Base-by-base conservation (phyloP, 768 basidiomycete genomes). In the Russula earlei region DNA sequence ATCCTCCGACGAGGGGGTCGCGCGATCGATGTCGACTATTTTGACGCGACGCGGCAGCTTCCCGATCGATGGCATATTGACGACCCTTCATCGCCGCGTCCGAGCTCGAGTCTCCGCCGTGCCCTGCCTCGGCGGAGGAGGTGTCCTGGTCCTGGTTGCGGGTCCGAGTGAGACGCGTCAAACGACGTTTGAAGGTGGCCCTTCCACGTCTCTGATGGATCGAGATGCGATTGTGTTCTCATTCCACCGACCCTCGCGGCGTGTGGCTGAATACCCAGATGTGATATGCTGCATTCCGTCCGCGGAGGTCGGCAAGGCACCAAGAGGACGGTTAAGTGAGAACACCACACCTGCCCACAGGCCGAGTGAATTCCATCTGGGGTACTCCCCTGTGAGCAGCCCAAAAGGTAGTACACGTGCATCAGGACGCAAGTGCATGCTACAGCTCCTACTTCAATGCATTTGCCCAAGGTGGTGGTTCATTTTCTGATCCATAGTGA, bases 191-290 rank as follows among this genome's bases (percentile, higher is more conserved):
- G 20, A 87, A 68, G 10, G 52, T 62, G 17, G 72, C 59, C 4
- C 64, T 58, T 5, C 80, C 79, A 22, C 64, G 67, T 24, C 73
- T 72, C n/a, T 68, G 20, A 64, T 87, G 84, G 59, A 78, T 72
- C 15, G 59, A 33, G 19, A 87, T 63, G 4, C 64, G 61, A n/a
- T n/a, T 0, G 83, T 82, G 58, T 76, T 70, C 1, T 57, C 61
- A 0, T n/a, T 75, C 73, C 0, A 73, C 68, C 15, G 74, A 74
- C 19, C 64, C 66, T 4, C 85, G 85, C 20, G 75, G 73, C 1
- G 64, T 68, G 5, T 65, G 68, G 14, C 80, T 75, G 62, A 78
- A 82, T 4, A 84, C 85, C 68, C 73, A 87, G 45, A 89, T n/a
- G n/a, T 84, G 54, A 87, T 62, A 8, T 65, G 50, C 60, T 75